Evolutionary conservation across 2,329 filamentous ascomycete species (phyloP).

Genomic region (Madurella fahalii): DNA sequence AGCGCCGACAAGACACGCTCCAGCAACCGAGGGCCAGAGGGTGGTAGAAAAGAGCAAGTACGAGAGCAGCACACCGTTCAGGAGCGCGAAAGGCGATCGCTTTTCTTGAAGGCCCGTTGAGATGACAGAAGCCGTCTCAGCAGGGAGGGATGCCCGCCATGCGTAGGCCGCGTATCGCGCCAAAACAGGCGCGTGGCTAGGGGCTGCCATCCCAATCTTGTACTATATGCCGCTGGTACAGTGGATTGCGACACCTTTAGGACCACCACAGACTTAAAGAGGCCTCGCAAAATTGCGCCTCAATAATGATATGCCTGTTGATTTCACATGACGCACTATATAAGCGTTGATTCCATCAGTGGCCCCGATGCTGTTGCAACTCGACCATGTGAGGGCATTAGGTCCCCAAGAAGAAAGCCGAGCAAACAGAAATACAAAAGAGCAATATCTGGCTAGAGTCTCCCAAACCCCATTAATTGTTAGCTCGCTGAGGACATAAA

Average conservation of each 20-base stretch:
- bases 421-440: too few relatives aligned
- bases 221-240: neutral
- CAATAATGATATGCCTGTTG: too few relatives aligned
- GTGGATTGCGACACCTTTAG: neutral
- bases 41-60: slow-evolving; percentile 83
- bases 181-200: neutral
- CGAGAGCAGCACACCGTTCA: slow-evolving; percentile 72
- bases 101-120: slow-evolving; percentile 56
- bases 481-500: too few relatives aligned
- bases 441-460: too few relatives aligned
- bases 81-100: slow-evolving; percentile 78
- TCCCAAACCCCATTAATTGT: too few relatives aligned
- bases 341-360: too few relatives aligned
- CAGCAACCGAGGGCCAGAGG: slow-evolving; percentile 63
- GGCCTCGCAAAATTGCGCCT: neutral
- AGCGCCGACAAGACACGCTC: slow-evolving; percentile 79
- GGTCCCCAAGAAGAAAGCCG: too few relatives aligned
- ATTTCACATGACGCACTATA: too few relatives aligned
- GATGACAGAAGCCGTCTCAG: neutral
- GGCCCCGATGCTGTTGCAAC: too few relatives aligned
- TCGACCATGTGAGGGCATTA: too few relatives aligned
- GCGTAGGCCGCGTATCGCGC: neutral
- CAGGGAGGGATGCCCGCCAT: neutral
- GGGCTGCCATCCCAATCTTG: neutral
- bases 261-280: neutral